Evolutionary conservation across 305 asterid genomes (phyloP).

Genomic region (Lippia alba): DNA sequence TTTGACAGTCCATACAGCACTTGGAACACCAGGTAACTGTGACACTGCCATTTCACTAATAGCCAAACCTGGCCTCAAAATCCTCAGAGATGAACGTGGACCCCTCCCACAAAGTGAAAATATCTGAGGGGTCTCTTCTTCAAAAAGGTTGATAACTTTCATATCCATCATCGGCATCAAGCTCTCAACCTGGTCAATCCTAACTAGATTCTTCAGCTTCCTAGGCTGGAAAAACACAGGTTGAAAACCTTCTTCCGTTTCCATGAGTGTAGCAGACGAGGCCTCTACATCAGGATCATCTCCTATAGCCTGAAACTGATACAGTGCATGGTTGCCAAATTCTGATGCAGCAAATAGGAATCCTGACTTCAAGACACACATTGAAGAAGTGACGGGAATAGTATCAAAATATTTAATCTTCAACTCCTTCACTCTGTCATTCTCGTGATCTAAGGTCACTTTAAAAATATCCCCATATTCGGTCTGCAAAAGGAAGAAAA

Average conservation of each 20-base stretch:
- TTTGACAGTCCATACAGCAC: constrained; percentile 99
- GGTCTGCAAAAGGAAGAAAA: constrained; percentile 96
- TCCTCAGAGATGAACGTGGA: constrained; percentile 89
- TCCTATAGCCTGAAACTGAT: constrained; percentile 94
- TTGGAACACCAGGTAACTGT: constrained; percentile 97
- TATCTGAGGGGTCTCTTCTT: constrained; percentile 97
- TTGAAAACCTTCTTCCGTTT: constrained; percentile 93
- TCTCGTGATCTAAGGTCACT: constrained; percentile 85
- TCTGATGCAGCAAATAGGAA: constrained; percentile 97
- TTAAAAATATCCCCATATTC: constrained; percentile 95
- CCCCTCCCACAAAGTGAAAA: constrained; percentile 97
- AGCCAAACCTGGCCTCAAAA: constrained; percentile 94
- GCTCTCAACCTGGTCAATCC: constrained; percentile 93
- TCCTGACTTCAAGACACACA: constrained; percentile 96
- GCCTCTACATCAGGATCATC: constrained; percentile 97
- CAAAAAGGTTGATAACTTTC: constrained; percentile 83
- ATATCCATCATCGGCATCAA: constrained; percentile 97
- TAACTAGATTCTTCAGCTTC: constrained; percentile 87
- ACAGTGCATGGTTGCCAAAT: constrained; percentile 96
- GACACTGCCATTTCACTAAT: constrained; percentile 99
- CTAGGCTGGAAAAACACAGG: constrained; percentile 97
- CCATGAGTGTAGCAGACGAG: constrained; percentile 90
- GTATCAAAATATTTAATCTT: constrained; percentile 95
- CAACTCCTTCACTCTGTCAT: constrained; percentile 86
- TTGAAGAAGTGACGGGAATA: constrained; percentile 85